Base-by-base conservation (phyloP, 768 basidiomycete species). In the Xanthoconium stramineum region DNA sequence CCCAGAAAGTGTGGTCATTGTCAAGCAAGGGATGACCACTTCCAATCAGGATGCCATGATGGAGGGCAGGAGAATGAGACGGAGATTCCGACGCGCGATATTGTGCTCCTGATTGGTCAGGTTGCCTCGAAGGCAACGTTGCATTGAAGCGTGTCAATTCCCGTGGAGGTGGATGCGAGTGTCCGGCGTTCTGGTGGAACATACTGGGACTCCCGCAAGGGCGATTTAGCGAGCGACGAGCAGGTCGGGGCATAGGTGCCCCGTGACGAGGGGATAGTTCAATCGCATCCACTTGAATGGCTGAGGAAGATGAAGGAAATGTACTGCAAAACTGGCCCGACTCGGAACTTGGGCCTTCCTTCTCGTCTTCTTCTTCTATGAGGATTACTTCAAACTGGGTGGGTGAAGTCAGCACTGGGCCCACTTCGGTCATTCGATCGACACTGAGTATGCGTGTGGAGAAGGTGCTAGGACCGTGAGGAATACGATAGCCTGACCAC, bases 401-500 rank as follows among this genome's bases (percentile, higher is more conserved):
- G 5, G 68, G 66, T 14, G 68, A 62, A 13, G 64, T 66, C 39
- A 56, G 30, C 38, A 33, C 52, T 20, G 61, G 59, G 12, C 55
- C 60, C 46, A 68, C 44, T 59, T 70, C 59, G 8, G 57, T 47
- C 64, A 66, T 69, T 33, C 29, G 58, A 52, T 59, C 55, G 55
- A 46, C 55, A 37, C 38, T 53, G 53, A 69, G 59, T 53, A 58
- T 30, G 49, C 61, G 64, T 3, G 53, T 63, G 33, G 59, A 66
- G 48, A 68, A 70, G 20, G 60, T 44, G 36, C 69, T 71, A 32
- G 69, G 66, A 15, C 69, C 65, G 36, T 49, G 58, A 47, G 69
- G 62, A 52, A 39, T 40, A 58, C 57, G 61, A 52, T 65, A 57
- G 15, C 58, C 51, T 32, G 62, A 52, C 69, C 69, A 70, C 33